Evolutionary conservation across 192 early-diverging fungal species (phyloP).

Genomic region (Mortierella alpina): DNA sequence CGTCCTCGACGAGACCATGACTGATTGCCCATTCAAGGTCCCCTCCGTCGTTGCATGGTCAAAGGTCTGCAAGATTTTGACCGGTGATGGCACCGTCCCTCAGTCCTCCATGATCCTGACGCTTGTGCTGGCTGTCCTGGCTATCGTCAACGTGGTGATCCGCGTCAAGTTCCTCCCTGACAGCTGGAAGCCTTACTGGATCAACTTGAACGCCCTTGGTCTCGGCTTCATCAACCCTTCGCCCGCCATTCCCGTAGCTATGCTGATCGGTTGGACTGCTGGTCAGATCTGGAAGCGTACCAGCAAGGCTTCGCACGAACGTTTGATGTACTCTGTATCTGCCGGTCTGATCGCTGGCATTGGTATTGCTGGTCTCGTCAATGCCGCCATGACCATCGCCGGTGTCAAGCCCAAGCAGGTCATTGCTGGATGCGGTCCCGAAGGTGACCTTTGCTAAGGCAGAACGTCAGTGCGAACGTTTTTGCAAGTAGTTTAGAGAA

Average conservation of each 20-base stretch:
- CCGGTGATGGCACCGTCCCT: slow-evolving; percentile 54
- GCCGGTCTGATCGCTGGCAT: slow-evolving; percentile 63
- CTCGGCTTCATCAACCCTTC: slow-evolving; percentile 63
- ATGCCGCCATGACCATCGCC: slow-evolving; percentile 57
- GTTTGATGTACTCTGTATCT: slow-evolving; percentile 58
- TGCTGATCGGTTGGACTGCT: slow-evolving; percentile 57
- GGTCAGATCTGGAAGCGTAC: slow-evolving; percentile 58
- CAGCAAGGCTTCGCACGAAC: slow-evolving; percentile 26
- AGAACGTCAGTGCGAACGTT: background rate
- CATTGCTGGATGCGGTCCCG: slow-evolving; percentile 24
- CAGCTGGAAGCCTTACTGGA: slow-evolving; percentile 61
- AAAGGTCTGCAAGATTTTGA: slow-evolving; percentile 57
- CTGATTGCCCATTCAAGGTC: slow-evolving; percentile 54
- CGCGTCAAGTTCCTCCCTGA: slow-evolving; percentile 62
- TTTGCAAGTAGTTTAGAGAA: background rate
- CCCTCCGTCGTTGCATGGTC: slow-evolving; percentile 58
- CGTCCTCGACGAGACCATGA: slow-evolving; percentile 42
- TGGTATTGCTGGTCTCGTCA: slow-evolving; percentile 61
- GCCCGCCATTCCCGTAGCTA: slow-evolving; percentile 59
- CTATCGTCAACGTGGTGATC: slow-evolving; percentile 44
- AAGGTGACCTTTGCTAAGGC: slow-evolving; percentile 5
- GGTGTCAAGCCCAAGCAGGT: slow-evolving; percentile 25
- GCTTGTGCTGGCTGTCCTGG: slow-evolving; percentile 54
- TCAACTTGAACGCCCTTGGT: slow-evolving; percentile 68
- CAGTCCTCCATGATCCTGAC: slow-evolving; percentile 56